Conservation (phyloP, 768 basidiomycete genomes). For the Russula sp. region DNA sequence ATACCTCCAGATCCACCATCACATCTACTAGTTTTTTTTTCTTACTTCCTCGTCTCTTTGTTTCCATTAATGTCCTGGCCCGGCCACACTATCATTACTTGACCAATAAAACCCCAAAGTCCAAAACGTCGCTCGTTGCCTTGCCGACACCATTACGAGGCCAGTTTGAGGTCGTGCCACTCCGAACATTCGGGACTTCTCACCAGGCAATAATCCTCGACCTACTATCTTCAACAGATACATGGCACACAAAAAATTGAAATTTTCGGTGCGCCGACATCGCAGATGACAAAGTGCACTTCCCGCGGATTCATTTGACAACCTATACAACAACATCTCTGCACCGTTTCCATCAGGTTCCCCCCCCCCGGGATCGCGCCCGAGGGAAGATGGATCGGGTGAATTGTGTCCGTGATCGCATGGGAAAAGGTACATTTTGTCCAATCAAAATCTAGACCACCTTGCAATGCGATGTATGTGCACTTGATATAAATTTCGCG, state of each 20-base stretch:
- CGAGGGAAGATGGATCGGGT: slow-evolving; percentile 17
- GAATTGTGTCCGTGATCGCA: slow-evolving; percentile 20
- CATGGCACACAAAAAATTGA: not conserved
- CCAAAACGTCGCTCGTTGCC: slow-evolving; percentile 4
- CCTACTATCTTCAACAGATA: not conserved
- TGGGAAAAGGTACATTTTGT: not conserved
- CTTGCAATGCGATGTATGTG: not conserved
- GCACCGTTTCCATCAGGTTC: not conserved
- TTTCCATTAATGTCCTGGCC: slow-evolving; percentile 9
- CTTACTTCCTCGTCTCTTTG: not conserved
- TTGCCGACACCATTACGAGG: slow-evolving; percentile 10
- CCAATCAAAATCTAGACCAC: slow-evolving; percentile 14
- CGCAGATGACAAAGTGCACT: slow-evolving; percentile 12
- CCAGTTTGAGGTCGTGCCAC: not conserved
- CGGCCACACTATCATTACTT: not conserved
- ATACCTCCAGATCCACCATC: not conserved
- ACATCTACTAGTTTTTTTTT: slow-evolving; percentile 5
- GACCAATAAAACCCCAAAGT: not conserved
- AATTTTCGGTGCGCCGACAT: slow-evolving; percentile 14
- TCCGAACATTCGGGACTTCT: not conserved
- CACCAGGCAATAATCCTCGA: not conserved
- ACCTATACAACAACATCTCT: slow-evolving; percentile 2
- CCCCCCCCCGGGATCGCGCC: slow-evolving; percentile 9
- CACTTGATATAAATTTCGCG: not conserved
- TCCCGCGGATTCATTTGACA: slow-evolving; percentile 12